Base-by-base conservation (phyloP, 2,329 filamentous ascomycete species). In the Pseudocercospora macadamiae region DNA sequence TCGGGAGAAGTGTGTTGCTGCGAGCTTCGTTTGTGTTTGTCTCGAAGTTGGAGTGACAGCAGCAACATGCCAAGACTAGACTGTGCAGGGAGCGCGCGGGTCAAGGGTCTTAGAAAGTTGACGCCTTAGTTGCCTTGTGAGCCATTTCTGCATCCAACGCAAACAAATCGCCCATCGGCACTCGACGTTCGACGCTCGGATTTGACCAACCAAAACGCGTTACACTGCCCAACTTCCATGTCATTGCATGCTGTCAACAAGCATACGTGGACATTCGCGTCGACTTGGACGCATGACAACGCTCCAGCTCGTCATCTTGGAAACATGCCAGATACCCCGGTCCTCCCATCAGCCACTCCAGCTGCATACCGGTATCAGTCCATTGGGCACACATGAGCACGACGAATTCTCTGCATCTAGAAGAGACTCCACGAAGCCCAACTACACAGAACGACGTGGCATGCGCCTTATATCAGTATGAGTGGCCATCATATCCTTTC, bases 1-100 rank as follows among this genome's bases (percentile, higher is more conserved):
- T 23, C 14, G 26, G 23, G 23, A 26, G 42, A 47, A 47, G 42
- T 28, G 42, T 47, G 23, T 47, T 47, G 42, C 42, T 47, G n/a
- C 16, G 42, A 47, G 42, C 42, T 47, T 47, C 19, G 42, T n/a
- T 47, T 45, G 51, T 56, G 44, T 51, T 56, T 49, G 45, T 51
- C 36, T 47, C 42, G n/a, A 28, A 47, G 44, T 42, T 56, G 45
- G 30, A 26, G 32, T 19, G 19, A 26, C 28, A 39, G 42, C 28
- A 39, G 42, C 42, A 47, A 19, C 42, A 23, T 23, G 42, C 42
- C 42, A 47, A 47, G 42, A 47, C 26, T 47, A 19, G 37, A 19
- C 37, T 16, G 37, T 21, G 42, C 19, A 47, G 26, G 42, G 42
- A 26, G 42, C 42, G 23, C 23, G 23, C n/a, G n/a, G n/a, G n/a